A percentile compares a stretch with the other conserved stretches of the same genome.
Evolutionary conservation across 177 flowering plant species (phyloP).

Genomic region (Vitis hybrid): DNA sequence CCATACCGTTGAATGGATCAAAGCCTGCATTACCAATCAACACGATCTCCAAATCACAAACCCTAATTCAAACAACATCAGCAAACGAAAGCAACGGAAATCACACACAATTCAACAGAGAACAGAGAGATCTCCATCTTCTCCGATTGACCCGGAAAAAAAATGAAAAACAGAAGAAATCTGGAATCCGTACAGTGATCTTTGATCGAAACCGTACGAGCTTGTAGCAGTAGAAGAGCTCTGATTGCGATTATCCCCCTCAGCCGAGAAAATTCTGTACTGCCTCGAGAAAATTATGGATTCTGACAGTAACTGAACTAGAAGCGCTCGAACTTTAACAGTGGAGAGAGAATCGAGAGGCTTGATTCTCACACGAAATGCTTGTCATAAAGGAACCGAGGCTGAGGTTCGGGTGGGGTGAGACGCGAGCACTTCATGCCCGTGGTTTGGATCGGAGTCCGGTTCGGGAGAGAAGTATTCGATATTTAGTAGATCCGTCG

Average conservation of each 20-base stretch:
- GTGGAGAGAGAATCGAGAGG: background rate
- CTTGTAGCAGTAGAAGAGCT: background rate
- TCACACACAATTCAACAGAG: background rate
- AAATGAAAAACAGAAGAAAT: background rate
- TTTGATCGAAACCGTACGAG: background rate
- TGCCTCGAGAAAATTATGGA: background rate
- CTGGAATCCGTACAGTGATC: background rate
- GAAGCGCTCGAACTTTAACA: conserved; percentile 13
- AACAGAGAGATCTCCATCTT: background rate
- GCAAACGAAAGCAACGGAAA: background rate
- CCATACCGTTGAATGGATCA: background rate
- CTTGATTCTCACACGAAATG: background rate
- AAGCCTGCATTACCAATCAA: background rate
- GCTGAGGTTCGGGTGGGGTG: conserved; percentile 8
- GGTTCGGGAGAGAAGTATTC: background rate
- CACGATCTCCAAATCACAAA: background rate
- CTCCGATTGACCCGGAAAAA: too few relatives aligned
- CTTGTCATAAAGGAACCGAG: background rate
- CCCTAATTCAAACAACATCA: background rate
- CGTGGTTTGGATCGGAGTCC: background rate
- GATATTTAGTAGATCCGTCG: background rate
- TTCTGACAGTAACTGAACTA: conserved; percentile 18
- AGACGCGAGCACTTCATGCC: background rate
- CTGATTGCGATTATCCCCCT: background rate
- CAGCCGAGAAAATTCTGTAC: background rate